Base-by-base conservation (phyloP, 2,329 filamentous ascomycete species). In the Lachnellula subtilissima region DNA sequence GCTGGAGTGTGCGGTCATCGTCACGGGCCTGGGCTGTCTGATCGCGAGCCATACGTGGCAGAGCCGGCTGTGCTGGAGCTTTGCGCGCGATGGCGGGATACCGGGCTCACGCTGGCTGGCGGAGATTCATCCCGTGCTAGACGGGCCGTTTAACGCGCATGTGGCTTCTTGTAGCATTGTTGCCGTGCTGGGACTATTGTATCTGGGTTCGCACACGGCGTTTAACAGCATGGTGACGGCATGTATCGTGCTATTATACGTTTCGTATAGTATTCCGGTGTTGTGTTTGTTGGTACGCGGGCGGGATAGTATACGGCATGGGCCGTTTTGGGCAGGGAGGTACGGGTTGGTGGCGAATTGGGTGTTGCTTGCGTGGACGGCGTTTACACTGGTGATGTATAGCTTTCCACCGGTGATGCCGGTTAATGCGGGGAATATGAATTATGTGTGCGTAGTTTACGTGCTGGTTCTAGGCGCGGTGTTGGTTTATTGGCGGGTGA, bases 301-400 rank as follows among this genome's bases (percentile, higher is more conserved):
- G 2, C 64, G 70, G 12, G 81, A 76, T 51, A 84, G 82, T 74
- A 73, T 91, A 8, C 84, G 85, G 0, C 75, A 79, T 47, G 72
- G 73, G 2, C 67, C 79, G 0, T 88, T 87, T 66, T 75, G 76
- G 42, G 72, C 88, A n/a, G 77, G 82, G 0, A 75, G 71, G 22
- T 57, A 85, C 45, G 84, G 79, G 19, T 86, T 83, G 82, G 69
- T 76, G 22, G 74, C 78, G 35, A 88, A 88, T 64, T 54, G 78
- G 47, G 76, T 78, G 23, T 81, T 83, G 7, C 67, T 86, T 22
- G 71, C 71, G 1, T 86, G 84, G 62, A 78, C 81, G 2, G 69
- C 76, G 5, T 70, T 85, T 19, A 85, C 82, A 0, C 83, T 82
- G 0, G 76, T 86, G 1, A 75, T 86, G 4, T 86, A 70, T 56